These are phyloP conservation scores for Cyclotella cryptica DNA, from an alignment of 108 stramenopile genomes.

Conservation along the genomic window DNA sequence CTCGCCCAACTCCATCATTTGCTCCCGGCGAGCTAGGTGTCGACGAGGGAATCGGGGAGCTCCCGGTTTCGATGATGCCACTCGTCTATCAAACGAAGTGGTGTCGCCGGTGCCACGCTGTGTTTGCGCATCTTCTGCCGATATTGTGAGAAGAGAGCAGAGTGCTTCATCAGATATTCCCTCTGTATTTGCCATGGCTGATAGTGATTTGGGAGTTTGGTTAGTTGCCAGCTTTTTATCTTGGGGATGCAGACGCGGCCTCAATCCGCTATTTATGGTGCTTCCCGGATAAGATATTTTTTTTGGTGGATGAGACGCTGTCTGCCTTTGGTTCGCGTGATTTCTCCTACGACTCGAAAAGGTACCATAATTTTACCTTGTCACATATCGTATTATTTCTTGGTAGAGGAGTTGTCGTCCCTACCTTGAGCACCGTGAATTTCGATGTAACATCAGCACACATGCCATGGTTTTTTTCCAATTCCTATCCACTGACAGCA, in stretches of 20 bases:
- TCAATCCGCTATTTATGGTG: too few relatives aligned
- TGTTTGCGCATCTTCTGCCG: slow-evolving; percentile 27
- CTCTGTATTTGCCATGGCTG: slow-evolving; percentile 81
- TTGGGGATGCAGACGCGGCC: not conserved
- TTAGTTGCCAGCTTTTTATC: not conserved
- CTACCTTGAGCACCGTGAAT: too few relatives aligned
- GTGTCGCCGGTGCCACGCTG: slow-evolving; percentile 4
- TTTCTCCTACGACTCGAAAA: too few relatives aligned
- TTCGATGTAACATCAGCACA: too few relatives aligned
- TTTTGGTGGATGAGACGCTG: too few relatives aligned
- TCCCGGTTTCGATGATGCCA: slow-evolving; percentile 4
- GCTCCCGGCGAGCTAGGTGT: slow-evolving; percentile 41
- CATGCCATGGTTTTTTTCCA: too few relatives aligned
- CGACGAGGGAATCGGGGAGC: slow-evolving; percentile 54
- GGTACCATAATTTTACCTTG: too few relatives aligned
- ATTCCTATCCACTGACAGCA: too few relatives aligned
- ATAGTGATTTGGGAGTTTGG: not conserved
- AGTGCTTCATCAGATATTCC: slow-evolving; percentile 77
- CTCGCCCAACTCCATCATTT: slow-evolving; percentile 67
- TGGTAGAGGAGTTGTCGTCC: too few relatives aligned
- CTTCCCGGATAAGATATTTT: too few relatives aligned
- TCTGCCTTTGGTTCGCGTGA: too few relatives aligned
- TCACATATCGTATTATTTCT: too few relatives aligned
- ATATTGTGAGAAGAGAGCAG: slow-evolving; percentile 58
- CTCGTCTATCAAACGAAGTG: not conserved